Evolutionary conservation across 257 asterid species (phyloP).

Genomic region (Gentiana macrophylla): DNA sequence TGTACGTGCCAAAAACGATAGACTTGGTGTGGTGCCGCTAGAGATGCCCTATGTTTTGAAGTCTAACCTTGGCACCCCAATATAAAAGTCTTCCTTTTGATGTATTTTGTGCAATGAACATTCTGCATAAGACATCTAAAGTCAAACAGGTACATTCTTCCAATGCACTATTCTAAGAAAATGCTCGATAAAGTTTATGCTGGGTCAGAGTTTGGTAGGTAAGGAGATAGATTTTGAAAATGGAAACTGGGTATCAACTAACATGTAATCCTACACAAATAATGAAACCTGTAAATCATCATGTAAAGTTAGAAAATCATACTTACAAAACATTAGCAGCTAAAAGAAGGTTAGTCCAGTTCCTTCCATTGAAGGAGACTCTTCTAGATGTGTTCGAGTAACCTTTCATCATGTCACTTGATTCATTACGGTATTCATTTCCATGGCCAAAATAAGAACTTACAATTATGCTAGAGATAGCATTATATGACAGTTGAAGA

Average conservation of each 20-base stretch:
- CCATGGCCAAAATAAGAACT: conserved; percentile 49
- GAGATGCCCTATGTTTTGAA: no score
- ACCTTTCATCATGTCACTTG: conserved; percentile 26
- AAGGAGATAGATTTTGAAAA: not conserved
- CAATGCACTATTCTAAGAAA: conserved; percentile 4
- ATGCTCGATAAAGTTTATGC: not conserved
- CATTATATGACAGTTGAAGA: conserved; percentile 38
- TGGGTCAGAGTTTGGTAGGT: not conserved
- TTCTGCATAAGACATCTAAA: conserved; percentile 43
- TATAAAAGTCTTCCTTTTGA: conserved; percentile 52
- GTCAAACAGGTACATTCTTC: not conserved
- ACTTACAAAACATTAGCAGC: conserved; percentile 76
- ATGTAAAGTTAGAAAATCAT: conserved; percentile 5
- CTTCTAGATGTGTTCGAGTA: conserved; percentile 32
- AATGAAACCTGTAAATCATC: not conserved
- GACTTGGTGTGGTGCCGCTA: no score
- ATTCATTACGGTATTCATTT: conserved; percentile 29
- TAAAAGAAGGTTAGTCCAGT: conserved; percentile 59
- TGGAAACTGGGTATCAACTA: not conserved
- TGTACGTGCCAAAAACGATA: no score
- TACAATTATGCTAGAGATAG: conserved; percentile 33
- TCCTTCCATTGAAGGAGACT: conserved; percentile 40
- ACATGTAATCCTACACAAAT: not conserved
- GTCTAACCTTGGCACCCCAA: conserved; percentile 90
- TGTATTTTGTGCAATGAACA: conserved; percentile 48